These are phyloP conservation scores for Aspergillus caelatus DNA, from an alignment of 2,329 filamentous ascomycete genomes.

Conservation along the genomic window DNA sequence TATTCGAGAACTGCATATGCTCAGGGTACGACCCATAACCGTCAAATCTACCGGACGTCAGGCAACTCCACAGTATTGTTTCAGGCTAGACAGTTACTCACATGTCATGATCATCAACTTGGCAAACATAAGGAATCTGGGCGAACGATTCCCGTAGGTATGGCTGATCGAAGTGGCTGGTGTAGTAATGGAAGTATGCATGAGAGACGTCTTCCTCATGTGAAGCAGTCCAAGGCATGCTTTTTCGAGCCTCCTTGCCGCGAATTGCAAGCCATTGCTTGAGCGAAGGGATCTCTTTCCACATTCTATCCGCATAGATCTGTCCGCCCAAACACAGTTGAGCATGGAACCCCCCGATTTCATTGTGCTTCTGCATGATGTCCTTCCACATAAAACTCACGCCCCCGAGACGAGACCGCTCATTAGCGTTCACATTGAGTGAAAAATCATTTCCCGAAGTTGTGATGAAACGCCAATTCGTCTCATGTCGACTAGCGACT, in stretches of 20 bases:
- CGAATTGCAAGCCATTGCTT: slow-evolving; percentile 95
- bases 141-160: slow-evolving; percentile 94
- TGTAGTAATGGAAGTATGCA: slow-evolving; percentile 99
- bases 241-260: slow-evolving; percentile 90
- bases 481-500: slow-evolving; percentile 86
- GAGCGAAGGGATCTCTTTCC: slow-evolving; percentile 91
- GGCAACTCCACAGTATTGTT: neutral
- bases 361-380: slow-evolving; percentile 93
- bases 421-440: slow-evolving; percentile 80
- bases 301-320: slow-evolving; percentile 91
- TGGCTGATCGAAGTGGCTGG: slow-evolving; percentile 96
- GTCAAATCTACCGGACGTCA: slow-evolving; percentile 69
- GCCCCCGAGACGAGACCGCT: slow-evolving; percentile 82
- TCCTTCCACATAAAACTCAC: slow-evolving; percentile 99
- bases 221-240: slow-evolving; percentile 85
- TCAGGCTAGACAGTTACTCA: slow-evolving; percentile 55
- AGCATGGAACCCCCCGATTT: slow-evolving; percentile 93
- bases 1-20: slow-evolving; percentile 96
- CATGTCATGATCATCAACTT: slow-evolving; percentile 98
- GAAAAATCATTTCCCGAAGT: slow-evolving; percentile 97
- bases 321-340: slow-evolving; percentile 92
- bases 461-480: slow-evolving; percentile 91
- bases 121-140: slow-evolving; percentile 90
- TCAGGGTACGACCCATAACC: slow-evolving; percentile 96
- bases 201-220: slow-evolving; percentile 95